These are phyloP conservation scores for Lasiodiplodia hormozganensis DNA, from an alignment of 2,329 filamentous ascomycete genomes.

Conservation along the genomic window DNA sequence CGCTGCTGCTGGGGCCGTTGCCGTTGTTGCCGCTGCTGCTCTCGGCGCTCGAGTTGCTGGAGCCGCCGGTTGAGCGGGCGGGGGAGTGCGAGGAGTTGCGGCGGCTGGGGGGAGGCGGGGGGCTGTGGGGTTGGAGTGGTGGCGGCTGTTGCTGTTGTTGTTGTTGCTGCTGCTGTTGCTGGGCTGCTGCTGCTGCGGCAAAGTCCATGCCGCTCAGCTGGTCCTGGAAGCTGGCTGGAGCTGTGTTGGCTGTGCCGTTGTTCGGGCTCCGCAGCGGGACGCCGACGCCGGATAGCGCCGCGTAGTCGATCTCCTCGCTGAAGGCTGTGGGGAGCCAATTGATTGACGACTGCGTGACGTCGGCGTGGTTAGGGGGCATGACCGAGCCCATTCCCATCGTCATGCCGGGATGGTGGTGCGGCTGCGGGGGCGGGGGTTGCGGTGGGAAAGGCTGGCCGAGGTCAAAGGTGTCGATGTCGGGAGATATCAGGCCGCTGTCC, in stretches of 20 bases:
- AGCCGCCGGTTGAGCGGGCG: background rate
- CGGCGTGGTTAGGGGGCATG: background rate
- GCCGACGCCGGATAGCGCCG: slow-evolving; percentile 10
- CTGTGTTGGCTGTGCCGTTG: background rate
- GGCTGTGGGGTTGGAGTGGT: background rate
- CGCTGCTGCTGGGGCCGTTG: background rate
- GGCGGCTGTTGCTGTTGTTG: too few species aligned
- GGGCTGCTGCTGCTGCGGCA: too few species aligned
- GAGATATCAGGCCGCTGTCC: slow-evolving; percentile 6
- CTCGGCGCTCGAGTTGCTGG: slow-evolving; percentile 8
- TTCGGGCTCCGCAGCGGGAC: slow-evolving; percentile 7
- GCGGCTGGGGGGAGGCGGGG: background rate
- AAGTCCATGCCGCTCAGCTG: background rate
- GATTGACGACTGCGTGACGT: background rate
- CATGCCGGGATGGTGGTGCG: background rate
- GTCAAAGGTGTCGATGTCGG: slow-evolving; percentile 19
- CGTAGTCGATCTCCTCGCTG: slow-evolving; percentile 24
- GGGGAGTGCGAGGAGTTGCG: background rate
- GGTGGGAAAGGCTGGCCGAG: slow-evolving; percentile 9
- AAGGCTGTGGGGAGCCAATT: slow-evolving; percentile 22
- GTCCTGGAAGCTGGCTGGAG: background rate
- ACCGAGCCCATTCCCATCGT: background rate
- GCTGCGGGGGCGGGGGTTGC: background rate
- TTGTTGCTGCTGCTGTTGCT: too few species aligned
- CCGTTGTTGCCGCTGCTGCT: background rate